Base-by-base conservation (phyloP, 371 early-diverging fungal species). In the Mortierella sp. region DNA sequence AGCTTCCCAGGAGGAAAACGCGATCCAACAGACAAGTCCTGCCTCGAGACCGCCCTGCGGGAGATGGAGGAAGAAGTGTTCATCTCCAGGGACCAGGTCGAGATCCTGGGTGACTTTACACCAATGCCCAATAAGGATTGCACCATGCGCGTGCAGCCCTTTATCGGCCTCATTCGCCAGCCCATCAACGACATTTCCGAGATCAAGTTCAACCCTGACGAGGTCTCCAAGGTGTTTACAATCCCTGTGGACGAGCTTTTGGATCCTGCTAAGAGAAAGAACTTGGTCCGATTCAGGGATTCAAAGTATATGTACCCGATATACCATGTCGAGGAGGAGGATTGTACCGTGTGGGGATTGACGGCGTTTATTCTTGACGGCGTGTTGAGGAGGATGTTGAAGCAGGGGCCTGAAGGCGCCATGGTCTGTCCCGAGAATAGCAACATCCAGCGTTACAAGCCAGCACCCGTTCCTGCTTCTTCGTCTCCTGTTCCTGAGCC, bases 1-100 rank as follows among this genome's bases (percentile, higher is more conserved):
- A 80, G 81, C 50, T 96, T 96, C 82, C 95, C 96, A 5, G 96
- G 96, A 67, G 96, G 96, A 74, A 95, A 93, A 80, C 89, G 89
- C 77, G 95, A 95, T 80, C 80, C 83, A 0, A 55, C 81, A 26
- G 97, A 96, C 80, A 34, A 73, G 6, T 89, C 91, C 37, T 78
- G 91, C 11, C 88, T 91, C 71, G 87, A 77, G 16, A 95, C 98
- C 2, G 97, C 97, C 6, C 77, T 97, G 55, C 90, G 98, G 40
- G 98, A 97, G 79, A 95, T 97, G 14, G 61, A 86, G 24, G 98
- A 98, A 85, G 98, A 98, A 81, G 89, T 97, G n/a, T 94, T 92
- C 0, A 88, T 97, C 11, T 70, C 78, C 0, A 76, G 91, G 0
- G 75, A 75, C 0, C 70, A 86, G 6, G 89, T 97, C 0, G 90